These are phyloP conservation scores for Globisporangium solare DNA, from an alignment of 352 stramenopile species.

Conservation along the genomic window DNA sequence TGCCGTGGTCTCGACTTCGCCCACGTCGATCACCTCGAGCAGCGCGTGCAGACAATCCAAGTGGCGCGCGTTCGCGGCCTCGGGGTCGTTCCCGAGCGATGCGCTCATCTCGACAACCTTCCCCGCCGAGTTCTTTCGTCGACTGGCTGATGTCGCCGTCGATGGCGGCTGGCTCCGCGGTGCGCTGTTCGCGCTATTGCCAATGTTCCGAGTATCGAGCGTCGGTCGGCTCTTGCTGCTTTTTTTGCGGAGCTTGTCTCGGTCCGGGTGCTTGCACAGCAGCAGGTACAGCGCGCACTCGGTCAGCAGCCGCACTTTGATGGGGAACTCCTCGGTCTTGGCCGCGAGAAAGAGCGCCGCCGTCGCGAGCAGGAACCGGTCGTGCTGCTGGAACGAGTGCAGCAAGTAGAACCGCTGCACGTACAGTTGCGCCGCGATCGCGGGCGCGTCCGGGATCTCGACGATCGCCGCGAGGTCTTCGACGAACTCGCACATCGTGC, in stretches of 20 bases:
- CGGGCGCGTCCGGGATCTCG: conserved; percentile 54
- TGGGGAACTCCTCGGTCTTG: conserved; percentile 74
- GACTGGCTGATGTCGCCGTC: not conserved
- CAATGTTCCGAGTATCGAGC: not conserved
- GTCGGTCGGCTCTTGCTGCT: conserved; percentile 4
- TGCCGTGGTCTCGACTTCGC: conserved; percentile 57
- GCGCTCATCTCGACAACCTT: conserved; percentile 45
- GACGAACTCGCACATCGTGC: conserved; percentile 62
- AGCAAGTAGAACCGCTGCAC: conserved; percentile 78
- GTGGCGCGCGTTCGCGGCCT: conserved; percentile 53
- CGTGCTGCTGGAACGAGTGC: conserved; percentile 72
- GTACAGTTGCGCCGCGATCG: conserved; percentile 56
- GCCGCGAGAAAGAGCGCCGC: conserved; percentile 69
- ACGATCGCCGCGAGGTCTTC: conserved; percentile 57
- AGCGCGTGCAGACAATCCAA: conserved; percentile 60
- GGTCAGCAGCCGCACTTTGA: conserved; percentile 75
- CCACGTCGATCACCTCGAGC: conserved; percentile 55
- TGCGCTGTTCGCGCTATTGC: not conserved
- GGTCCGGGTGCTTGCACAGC: conserved; percentile 30
- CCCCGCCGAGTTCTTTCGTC: conserved; percentile 19
- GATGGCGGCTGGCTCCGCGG: not conserved
- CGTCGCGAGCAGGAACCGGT: conserved; percentile 75
- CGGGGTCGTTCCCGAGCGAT: conserved; percentile 47
- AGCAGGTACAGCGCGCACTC: conserved; percentile 71
- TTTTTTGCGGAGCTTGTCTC: conserved; percentile 15